These are phyloP conservation scores for Leccinum pachyderme DNA, from an alignment of 1,284 basidiomycete genomes.

Conservation along the genomic window DNA sequence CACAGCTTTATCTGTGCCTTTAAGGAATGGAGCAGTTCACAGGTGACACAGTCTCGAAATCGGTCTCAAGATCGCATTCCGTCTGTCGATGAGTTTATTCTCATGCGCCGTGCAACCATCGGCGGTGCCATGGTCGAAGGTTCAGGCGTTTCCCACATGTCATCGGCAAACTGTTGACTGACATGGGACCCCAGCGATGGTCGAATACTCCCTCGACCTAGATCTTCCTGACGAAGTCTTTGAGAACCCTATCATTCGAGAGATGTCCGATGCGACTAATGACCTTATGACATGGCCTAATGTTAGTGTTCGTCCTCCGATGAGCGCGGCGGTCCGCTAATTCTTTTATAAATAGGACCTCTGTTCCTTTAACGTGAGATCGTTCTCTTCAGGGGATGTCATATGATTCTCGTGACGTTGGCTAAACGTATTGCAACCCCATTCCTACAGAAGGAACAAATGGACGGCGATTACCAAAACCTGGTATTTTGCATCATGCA, in stretches of 20 bases:
- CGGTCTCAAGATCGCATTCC: slow-evolving; percentile 39
- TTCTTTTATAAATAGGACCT: slow-evolving; percentile 36
- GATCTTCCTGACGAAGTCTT: slow-evolving; percentile 46
- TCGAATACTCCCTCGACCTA: slow-evolving; percentile 48
- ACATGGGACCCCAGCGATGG: slow-evolving; percentile 34
- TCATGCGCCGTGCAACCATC: slow-evolving; percentile 43
- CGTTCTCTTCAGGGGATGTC: not conserved
- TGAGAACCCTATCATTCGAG: slow-evolving; percentile 38
- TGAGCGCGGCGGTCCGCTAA: slow-evolving; percentile 6
- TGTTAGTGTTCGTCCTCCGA: slow-evolving; percentile 28
- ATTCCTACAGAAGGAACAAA: slow-evolving; percentile 44
- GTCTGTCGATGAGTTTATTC: slow-evolving; percentile 43
- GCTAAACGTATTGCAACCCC: not conserved
- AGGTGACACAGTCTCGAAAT: slow-evolving; percentile 41
- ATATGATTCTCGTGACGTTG: slow-evolving; percentile 4
- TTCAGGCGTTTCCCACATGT: slow-evolving; percentile 16
- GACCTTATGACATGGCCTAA: slow-evolving; percentile 55
- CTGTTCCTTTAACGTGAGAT: slow-evolving; percentile 46
- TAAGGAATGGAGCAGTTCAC: slow-evolving; percentile 40
- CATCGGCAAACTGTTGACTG: not conserved
- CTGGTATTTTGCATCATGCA: slow-evolving; percentile 48
- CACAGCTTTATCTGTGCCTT: slow-evolving; percentile 40
- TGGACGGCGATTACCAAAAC: slow-evolving; percentile 50
- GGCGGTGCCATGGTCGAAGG: slow-evolving; percentile 47
- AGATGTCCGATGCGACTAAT: slow-evolving; percentile 44